Conservation (phyloP, 306 rosid genomes). For the Gynostemma pentaphyllum region DNA sequence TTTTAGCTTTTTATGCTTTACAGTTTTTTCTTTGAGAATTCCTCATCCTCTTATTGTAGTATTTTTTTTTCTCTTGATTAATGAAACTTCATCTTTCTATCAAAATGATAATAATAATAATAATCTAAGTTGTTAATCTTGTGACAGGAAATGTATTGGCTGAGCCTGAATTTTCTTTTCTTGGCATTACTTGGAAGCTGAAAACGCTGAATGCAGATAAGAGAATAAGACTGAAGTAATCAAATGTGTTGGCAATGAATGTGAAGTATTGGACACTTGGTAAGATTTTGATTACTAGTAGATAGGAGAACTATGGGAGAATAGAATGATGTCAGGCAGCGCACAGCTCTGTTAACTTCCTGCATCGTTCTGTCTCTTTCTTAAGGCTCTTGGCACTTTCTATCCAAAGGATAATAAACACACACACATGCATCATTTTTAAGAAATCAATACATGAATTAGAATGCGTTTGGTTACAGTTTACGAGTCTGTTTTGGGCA, state of each 20-base stretch:
- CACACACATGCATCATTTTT: not conserved
- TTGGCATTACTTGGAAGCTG: not conserved
- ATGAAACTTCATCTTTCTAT: no score
- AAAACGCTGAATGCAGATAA: not conserved
- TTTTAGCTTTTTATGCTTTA: no score
- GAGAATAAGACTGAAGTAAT: not conserved
- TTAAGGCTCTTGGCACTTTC: not conserved
- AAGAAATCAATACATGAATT: constrained; percentile 2
- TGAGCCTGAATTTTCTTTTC: not conserved
- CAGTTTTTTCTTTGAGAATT: no score
- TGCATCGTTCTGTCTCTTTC: constrained; percentile 1
- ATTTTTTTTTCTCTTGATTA: no score
- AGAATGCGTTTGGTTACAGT: not conserved
- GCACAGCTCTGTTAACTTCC: not conserved
- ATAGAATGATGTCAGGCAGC: not conserved
- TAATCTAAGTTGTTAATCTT: not conserved
- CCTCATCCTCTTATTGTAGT: no score
- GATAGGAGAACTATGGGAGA: not conserved
- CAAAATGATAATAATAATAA: no score
- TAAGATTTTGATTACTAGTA: not conserved
- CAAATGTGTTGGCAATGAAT: not conserved
- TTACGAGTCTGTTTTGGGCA: not conserved
- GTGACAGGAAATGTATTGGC: not conserved
- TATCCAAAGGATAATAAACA: not conserved
- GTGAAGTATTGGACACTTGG: not conserved